phyloP scores from a whole-genome alignment of 345 rosid genomes.

The Gossypium rotundifolium region DNA sequence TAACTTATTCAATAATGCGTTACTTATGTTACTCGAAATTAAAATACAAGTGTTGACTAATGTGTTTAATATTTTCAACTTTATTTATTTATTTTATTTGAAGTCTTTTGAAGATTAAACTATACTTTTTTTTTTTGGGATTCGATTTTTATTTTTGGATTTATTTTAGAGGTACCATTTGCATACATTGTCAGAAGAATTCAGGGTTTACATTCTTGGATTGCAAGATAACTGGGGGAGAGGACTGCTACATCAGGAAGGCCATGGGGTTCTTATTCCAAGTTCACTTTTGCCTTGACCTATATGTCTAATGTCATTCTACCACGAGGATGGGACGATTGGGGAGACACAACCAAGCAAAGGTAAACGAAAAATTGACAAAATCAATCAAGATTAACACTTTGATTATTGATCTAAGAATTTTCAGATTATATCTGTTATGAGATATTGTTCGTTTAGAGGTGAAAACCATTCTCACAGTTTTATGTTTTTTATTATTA shows the following conservation, averaged over 20 bases:
- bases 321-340: conserved; percentile 15
- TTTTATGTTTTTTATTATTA: no score
- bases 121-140: no score
- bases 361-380: neutral
- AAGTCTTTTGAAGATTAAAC: no score
- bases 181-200: conserved; percentile 4
- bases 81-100: no score
- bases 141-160: neutral
- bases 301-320: conserved; percentile 11
- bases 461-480: no score
- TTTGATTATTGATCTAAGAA: no score
- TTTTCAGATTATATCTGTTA: no score
- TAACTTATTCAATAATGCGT: neutral
- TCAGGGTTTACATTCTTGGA: conserved; percentile 10
- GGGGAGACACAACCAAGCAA: conserved; percentile 9
- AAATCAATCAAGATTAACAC: no score
- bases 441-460: no score
- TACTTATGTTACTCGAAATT: neutral
- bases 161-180: conserved; percentile 10
- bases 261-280: conserved; percentile 17
- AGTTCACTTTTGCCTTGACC: conserved; percentile 2
- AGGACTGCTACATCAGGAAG: conserved; percentile 7
- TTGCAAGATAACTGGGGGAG: conserved; percentile 10
- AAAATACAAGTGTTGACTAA: no score
- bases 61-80: no score